These are phyloP conservation scores for Talaromyces stipitatus DNA, from an alignment of 495 filamentous ascomycete species.

Conservation along the genomic window DNA sequence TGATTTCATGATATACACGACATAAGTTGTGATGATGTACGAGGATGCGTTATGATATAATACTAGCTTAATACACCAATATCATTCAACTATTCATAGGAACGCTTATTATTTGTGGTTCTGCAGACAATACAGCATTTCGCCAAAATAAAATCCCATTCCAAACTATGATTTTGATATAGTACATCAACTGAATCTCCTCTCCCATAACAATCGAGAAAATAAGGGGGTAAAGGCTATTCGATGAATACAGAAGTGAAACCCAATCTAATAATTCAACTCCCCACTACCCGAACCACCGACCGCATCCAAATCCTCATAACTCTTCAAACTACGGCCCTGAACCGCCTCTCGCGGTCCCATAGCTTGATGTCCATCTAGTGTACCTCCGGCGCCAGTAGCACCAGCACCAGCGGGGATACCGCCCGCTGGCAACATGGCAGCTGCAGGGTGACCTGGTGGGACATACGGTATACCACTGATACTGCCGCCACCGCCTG, in stretches of 20 bases:
- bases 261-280: slow-evolving; percentile 63
- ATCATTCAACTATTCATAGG: too few species aligned
- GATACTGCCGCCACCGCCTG: slow-evolving; percentile 23
- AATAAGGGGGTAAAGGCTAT: too few species aligned
- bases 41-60: not conserved
- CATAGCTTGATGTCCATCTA: slow-evolving; percentile 55
- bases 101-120: too few species aligned
- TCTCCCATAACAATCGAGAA: too few species aligned
- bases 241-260: too few species aligned
- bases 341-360: slow-evolving; percentile 80
- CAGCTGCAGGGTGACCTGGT: slow-evolving; percentile 34
- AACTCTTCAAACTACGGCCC: slow-evolving; percentile 86
- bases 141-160: too few species aligned
- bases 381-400: slow-evolving; percentile 33
- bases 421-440: slow-evolving; percentile 11
- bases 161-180: too few species aligned
- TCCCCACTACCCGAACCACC: slow-evolving; percentile 47
- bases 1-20: not conserved
- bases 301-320: slow-evolving; percentile 89
- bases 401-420: slow-evolving; percentile 36
- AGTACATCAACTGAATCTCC: too few species aligned
- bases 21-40: too few species aligned
- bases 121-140: too few species aligned
- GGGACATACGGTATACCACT: slow-evolving; percentile 19
- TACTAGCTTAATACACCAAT: not conserved